Evolutionary conservation across 805 yeast genomes (phyloP).

Genomic region (Suhomyces sp.): DNA sequence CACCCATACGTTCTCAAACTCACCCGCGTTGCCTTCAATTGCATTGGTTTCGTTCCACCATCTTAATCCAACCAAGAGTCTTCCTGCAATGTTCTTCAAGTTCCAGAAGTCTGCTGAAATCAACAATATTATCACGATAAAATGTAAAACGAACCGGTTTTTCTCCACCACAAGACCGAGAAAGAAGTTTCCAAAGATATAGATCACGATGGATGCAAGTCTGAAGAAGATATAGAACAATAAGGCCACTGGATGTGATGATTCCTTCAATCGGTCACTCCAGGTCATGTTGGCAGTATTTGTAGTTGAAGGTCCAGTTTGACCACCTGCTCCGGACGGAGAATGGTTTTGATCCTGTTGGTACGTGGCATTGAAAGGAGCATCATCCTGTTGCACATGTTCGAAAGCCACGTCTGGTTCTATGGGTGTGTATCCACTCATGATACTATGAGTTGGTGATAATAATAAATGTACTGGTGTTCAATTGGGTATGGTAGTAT

Average conservation of each 20-base stretch:
- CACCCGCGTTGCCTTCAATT: conserved; percentile 50
- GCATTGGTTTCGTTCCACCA: conserved; percentile 88
- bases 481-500: too few species aligned
- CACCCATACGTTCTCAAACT: conserved; percentile 71
- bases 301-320: background rate
- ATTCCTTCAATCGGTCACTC: conserved; percentile 49
- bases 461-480: too few species aligned
- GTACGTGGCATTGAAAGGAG: background rate
- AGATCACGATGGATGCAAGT: conserved; percentile 60
- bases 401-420: conserved; percentile 24
- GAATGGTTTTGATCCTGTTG: background rate
- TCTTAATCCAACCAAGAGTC: conserved; percentile 84
- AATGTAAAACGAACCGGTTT: conserved; percentile 61
- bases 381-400: background rate
- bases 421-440: conserved; percentile 29
- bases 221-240: conserved; percentile 63
- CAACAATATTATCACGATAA: conserved; percentile 72
- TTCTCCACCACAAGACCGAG: conserved; percentile 41
- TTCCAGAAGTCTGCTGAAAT: conserved; percentile 93
- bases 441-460: too few species aligned
- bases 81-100: conserved; percentile 85
- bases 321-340: background rate
- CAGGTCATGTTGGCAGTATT: conserved; percentile 13
- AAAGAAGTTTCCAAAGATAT: conserved; percentile 69
- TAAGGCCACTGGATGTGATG: conserved; percentile 83